These are phyloP conservation scores for Fusarium sp. DNA, from an alignment of 2,329 filamentous ascomycete genomes.

Conservation along the genomic window DNA sequence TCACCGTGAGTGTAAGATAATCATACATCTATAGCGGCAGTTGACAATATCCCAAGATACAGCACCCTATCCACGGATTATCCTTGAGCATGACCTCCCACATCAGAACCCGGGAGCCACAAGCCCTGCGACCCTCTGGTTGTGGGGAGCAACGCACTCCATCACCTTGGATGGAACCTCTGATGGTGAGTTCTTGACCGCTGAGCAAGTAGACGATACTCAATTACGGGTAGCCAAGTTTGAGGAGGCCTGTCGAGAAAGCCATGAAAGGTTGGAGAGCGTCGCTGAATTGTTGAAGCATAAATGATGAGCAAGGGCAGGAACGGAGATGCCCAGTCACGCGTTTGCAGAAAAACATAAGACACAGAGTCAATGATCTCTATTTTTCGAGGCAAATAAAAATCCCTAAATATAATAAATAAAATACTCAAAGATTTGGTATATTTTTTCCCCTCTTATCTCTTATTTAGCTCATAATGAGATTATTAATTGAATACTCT, in stretches of 20 bases:
- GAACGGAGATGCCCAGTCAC: neutral
- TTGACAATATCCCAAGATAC: neutral
- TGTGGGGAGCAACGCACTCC: conserved; percentile 33
- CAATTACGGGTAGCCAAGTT: conserved; percentile 9
- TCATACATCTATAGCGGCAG: too few relatives aligned
- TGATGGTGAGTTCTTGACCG: conserved; percentile 16
- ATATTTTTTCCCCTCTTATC: too few relatives aligned
- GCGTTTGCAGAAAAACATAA: too few relatives aligned
- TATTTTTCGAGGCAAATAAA: too few relatives aligned
- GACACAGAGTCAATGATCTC: too few relatives aligned
- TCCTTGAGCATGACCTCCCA: conserved; percentile 25
- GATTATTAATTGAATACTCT: too few relatives aligned
- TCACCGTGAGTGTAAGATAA: too few relatives aligned
- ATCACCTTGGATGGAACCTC: conserved; percentile 35
- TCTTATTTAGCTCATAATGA: too few relatives aligned
- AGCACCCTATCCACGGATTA: conserved; percentile 18
- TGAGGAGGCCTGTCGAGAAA: conserved; percentile 15
- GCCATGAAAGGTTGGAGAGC: conserved; percentile 17
- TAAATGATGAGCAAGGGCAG: neutral
- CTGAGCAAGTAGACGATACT: neutral
- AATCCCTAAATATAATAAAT: too few relatives aligned
- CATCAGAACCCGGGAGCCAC: conserved; percentile 6
- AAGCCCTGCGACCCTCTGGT: conserved; percentile 35
- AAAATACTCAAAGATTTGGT: too few relatives aligned
- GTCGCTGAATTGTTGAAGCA: conserved; percentile 11